These are phyloP conservation scores for Helichrysum umbraculigerum DNA, from an alignment of 129 eudicot species.

Conservation along the genomic window DNA sequence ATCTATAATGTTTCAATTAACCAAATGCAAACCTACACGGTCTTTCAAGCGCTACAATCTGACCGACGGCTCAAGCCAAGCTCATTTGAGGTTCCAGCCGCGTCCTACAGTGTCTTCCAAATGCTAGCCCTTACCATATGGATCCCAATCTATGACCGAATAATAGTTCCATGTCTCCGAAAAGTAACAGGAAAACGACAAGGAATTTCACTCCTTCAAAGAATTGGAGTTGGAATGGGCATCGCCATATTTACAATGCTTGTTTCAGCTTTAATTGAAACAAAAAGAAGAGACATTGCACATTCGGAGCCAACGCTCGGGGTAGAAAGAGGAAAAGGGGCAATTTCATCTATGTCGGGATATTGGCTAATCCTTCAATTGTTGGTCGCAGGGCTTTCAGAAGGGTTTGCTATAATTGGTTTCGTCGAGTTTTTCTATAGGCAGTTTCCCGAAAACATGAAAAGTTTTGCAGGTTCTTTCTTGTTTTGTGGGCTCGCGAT, in stretches of 20 bases:
- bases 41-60: conserved; percentile 62
- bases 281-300: conserved; percentile 43
- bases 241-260: conserved; percentile 46
- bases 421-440: conserved; percentile 50
- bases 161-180: conserved; percentile 56
- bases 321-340: conserved; percentile 41
- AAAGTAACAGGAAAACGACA: conserved; percentile 48
- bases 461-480: conserved; percentile 49
- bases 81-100: conserved; percentile 56
- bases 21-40: conserved; percentile 46
- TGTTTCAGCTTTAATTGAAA: conserved; percentile 46
- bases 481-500: conserved; percentile 42
- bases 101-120: conserved; percentile 52
- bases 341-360: conserved; percentile 54
- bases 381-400: conserved; percentile 50
- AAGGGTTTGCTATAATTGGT: conserved; percentile 47
- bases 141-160: conserved; percentile 60
- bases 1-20: conserved; percentile 41
- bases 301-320: conserved; percentile 46
- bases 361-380: conserved; percentile 44
- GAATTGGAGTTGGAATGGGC: conserved; percentile 56
- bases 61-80: conserved; percentile 42
- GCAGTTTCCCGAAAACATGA: conserved; percentile 63
- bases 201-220: conserved; percentile 66
- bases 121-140: conserved; percentile 61